These are phyloP conservation scores for thale cress (Arabidopsis thaliana) DNA, from an alignment of 345 rosid species.

Conservation along the genomic window DNA sequence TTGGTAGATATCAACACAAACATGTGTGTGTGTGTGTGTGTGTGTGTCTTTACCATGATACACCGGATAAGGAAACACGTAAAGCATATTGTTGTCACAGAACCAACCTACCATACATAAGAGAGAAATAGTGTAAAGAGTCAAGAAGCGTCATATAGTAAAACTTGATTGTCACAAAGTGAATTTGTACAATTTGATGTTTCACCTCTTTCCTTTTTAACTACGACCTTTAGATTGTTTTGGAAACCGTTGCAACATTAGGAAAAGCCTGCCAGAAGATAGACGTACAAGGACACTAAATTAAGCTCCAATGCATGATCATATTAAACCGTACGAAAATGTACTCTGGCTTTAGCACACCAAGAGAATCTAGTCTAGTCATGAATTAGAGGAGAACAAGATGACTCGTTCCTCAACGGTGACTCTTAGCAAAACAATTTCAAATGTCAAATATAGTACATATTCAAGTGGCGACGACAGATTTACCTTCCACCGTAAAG, in stretches of 20 bases:
- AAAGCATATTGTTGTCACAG: slow-evolving; percentile 83
- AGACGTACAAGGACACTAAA: neutral
- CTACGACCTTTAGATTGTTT: slow-evolving; percentile 88
- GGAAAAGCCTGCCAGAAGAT: slow-evolving; percentile 67
- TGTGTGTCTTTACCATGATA: slow-evolving; percentile 63
- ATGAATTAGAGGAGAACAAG: too few relatives aligned
- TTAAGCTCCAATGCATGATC: neutral
- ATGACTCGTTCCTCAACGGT: neutral
- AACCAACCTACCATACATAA: slow-evolving; percentile 72
- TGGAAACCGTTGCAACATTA: slow-evolving; percentile 89
- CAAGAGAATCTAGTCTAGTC: too few relatives aligned
- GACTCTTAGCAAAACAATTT: neutral
- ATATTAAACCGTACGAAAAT: too few relatives aligned
- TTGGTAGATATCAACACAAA: neutral
- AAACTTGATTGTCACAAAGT: slow-evolving; percentile 3
- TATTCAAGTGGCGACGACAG: slow-evolving; percentile 8
- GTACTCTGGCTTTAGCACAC: too few relatives aligned
- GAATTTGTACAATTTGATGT: slow-evolving; percentile 13
- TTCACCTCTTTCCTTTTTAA: slow-evolving; percentile 80
- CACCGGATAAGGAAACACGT: slow-evolving; percentile 81
- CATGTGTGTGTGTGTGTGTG: neutral
- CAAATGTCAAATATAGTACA: slow-evolving; percentile 2
- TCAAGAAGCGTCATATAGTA: neutral
- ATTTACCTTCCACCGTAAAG: slow-evolving; percentile 90
- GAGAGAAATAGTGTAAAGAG: neutral